Evolutionary conservation across 164 flowering plant genomes (phyloP), one percentile per base, ranked within the genome.

Genomic region (Macadamia integrifolia): DNA sequence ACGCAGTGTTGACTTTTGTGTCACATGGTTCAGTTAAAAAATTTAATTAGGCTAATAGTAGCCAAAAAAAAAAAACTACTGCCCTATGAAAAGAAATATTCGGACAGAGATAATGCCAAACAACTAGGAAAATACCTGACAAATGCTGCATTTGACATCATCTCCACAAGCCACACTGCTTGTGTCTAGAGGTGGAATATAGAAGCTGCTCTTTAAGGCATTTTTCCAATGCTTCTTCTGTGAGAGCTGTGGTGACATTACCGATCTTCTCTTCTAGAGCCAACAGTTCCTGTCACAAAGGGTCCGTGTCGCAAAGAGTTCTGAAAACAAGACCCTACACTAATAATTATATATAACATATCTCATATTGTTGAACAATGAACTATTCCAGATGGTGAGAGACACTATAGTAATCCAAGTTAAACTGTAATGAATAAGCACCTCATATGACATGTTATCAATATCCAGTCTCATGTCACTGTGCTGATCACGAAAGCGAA

Each of bases 401-500:
- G 40, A 35, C 40, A 35, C 3, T 35, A 35, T 11, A 7, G 62
- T 60, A 1, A 32, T 14, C 14, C 43, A 32, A 60, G 62, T 23
- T 23, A 32, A 28, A 1, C 3, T 6, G 52, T 15, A 4, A 7
- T 35, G 61, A 69, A 60, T 86, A 76, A 56, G 23, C 23, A 94
- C 99, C 97, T 94, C 99, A 75, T 94, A 94, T 52, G 99, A 88
- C 99, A 94, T 92, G 80, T 86, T 85, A 78, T 95, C 99, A 66
- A 95, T 92, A 75, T 95, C 99, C 67, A 94, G 73, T 84, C 99
- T 87, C 99, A 94, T 87, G 73, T 92, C 98, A 71, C 96, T 80
- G 58, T 94, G 99, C 78, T 86, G 98, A 72, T 94, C 99, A 72
- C 81, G 77, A 75, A 86, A 79, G 75, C 76, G 70, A 66, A 92